These are phyloP conservation scores for Rhodosporidiobolus sp. DNA, from an alignment of 768 basidiomycete species.

Conservation along the genomic window DNA sequence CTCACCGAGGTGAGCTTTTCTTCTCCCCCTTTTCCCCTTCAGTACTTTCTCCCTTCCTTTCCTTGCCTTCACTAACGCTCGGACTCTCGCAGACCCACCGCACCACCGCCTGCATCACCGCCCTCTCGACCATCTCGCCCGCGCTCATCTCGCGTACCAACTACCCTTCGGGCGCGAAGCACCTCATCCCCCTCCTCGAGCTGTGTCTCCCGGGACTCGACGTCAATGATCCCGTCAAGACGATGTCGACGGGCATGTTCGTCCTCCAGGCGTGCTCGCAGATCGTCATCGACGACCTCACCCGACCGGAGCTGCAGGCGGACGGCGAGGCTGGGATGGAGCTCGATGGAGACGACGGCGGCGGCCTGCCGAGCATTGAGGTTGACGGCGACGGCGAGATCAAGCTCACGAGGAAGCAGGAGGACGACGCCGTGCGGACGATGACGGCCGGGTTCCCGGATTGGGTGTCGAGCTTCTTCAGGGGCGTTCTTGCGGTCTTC, in stretches of 20 bases:
- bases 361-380: conserved; percentile 16
- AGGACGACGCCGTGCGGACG: conserved; percentile 68
- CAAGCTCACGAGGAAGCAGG: conserved; percentile 61
- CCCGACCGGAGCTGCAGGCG: conserved; percentile 32
- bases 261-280: conserved; percentile 40
- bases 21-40: conserved; percentile 2
- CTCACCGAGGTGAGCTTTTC: conserved; percentile 65
- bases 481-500: conserved; percentile 71
- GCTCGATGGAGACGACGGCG: conserved; percentile 42
- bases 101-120: conserved; percentile 80
- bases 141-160: conserved; percentile 74
- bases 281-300: conserved; percentile 44
- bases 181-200: conserved; percentile 73
- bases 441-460: conserved; percentile 72
- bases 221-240: conserved; percentile 54
- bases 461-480: conserved; percentile 78
- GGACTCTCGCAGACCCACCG: conserved; percentile 60
- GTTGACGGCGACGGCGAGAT: conserved; percentile 35
- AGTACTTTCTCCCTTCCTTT: neutral
- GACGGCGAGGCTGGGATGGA: conserved; percentile 25
- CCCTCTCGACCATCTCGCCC: conserved; percentile 73
- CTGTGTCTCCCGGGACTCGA: conserved; percentile 83
- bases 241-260: conserved; percentile 44
- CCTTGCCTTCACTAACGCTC: no score
- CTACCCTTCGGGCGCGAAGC: conserved; percentile 76